These are phyloP conservation scores for Pelagomonas calceolata DNA, from an alignment of 108 stramenopile species.

Conservation along the genomic window DNA sequence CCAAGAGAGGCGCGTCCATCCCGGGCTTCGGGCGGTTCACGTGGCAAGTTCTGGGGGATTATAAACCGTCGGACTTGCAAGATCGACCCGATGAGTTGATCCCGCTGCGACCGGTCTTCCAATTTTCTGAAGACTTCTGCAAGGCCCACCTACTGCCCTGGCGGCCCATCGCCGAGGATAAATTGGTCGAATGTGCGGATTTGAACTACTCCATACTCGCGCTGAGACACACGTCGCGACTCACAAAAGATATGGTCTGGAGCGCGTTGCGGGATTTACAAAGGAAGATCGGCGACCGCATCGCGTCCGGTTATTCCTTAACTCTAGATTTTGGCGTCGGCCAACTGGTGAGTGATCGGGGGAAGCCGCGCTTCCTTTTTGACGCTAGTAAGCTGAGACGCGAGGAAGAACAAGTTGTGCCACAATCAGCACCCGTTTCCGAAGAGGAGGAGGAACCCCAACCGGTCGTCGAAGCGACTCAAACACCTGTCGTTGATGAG, in stretches of 20 bases:
- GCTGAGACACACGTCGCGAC: background rate
- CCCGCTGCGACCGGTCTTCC: slow-evolving; percentile 2
- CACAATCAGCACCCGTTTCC: too few species aligned
- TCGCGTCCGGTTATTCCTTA: background rate
- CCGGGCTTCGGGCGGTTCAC: slow-evolving; percentile 4
- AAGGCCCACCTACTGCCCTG: background rate
- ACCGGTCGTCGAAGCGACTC: too few species aligned
- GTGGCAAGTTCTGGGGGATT: slow-evolving; percentile 3
- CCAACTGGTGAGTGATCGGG: too few species aligned
- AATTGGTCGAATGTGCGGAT: background rate
- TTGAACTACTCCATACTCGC: slow-evolving; percentile 8
- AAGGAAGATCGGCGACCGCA: background rate
- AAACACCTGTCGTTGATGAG: too few species aligned
- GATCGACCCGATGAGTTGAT: too few species aligned
- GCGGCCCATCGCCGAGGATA: background rate
- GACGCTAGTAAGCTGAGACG: background rate
- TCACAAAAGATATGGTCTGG: slow-evolving; percentile 10
- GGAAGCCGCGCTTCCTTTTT: background rate
- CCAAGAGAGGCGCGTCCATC: slow-evolving; percentile 1
- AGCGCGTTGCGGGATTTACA: background rate
- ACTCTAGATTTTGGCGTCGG: too few species aligned
- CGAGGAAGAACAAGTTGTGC: too few species aligned
- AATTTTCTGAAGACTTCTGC: slow-evolving; percentile 1
- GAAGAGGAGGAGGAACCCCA: too few species aligned
- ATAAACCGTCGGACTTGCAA: background rate